phyloP scores from a whole-genome alignment of 495 filamentous ascomycete genomes.

The Rhypophila decipiens region DNA sequence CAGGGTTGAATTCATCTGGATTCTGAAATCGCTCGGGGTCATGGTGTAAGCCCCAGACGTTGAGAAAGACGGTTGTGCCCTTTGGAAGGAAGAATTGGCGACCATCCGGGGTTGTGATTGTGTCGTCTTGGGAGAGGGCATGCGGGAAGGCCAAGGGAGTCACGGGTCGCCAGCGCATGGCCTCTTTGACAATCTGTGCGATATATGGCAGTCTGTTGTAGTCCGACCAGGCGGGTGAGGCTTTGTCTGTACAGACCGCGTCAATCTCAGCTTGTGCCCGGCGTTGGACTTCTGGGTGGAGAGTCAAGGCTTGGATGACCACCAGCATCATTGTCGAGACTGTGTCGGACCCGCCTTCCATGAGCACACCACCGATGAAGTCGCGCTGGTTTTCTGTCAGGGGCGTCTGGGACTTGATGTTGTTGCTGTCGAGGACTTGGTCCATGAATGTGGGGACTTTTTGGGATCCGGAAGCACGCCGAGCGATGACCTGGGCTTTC shows the following conservation, averaged over 20 bases:
- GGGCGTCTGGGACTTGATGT: constrained; percentile 7
- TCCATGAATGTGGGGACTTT: constrained; percentile 36
- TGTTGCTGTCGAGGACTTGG: constrained; percentile 34
- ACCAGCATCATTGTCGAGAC: constrained; percentile 26
- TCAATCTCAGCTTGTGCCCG: constrained; percentile 21
- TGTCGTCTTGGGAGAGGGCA: constrained; percentile 28
- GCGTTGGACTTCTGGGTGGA: constrained; percentile 32
- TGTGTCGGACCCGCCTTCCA: constrained; percentile 48
- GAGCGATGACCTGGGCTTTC: constrained; percentile 13
- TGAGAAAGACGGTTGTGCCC: constrained; percentile 36
- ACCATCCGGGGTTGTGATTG: constrained; percentile 34
- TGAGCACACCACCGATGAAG: constrained; percentile 32
- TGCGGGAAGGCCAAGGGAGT: constrained; percentile 27
- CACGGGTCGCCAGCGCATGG: constrained; percentile 31
- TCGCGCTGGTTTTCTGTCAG: constrained; percentile 32
- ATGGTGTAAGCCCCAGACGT: constrained; percentile 33
- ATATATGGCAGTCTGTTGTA: constrained; percentile 36
- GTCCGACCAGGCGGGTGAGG: constrained; percentile 33
- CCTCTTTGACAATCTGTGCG: constrained; percentile 33
- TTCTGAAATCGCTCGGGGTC: constrained; percentile 28
- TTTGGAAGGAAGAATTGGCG: constrained; percentile 38
- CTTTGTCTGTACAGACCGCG: constrained; percentile 22
- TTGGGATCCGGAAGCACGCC: constrained; percentile 9
- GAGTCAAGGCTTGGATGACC: constrained; percentile 40
- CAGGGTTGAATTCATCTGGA: constrained; percentile 42